Conservation (phyloP, 306 rosid species). For the Boehmeria nivea region DNA sequence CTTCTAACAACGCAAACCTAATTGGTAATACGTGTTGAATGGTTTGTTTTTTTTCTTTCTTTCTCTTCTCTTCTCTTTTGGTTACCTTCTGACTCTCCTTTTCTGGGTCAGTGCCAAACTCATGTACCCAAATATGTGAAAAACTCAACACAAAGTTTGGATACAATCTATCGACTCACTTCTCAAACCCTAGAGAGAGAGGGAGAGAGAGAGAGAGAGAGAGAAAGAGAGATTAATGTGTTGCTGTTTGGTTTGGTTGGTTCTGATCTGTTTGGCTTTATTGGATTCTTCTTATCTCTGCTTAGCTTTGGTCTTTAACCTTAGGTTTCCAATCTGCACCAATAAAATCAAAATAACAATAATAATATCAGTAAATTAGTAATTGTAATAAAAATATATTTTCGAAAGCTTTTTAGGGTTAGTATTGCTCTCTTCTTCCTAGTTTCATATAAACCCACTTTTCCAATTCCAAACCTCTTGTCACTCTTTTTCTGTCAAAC, state of each 20-base stretch:
- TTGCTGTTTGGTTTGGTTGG: conserved; percentile 1
- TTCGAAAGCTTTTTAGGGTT: conserved; percentile 40
- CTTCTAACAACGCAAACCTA: too few species aligned
- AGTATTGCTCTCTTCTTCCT: conserved; percentile 34
- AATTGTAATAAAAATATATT: too few species aligned
- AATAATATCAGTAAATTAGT: too few species aligned
- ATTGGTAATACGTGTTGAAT: too few species aligned
- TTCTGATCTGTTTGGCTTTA: conserved; percentile 8
- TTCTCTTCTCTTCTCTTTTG: conserved; percentile 26
- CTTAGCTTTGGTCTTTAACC: conserved; percentile 27
- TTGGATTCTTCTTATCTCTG: conserved; percentile 14
- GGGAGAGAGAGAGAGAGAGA: conserved; percentile 18
- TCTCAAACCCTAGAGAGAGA: conserved; percentile 35
- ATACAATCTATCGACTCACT: conserved; percentile 10
- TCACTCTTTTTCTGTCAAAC: conserved; percentile 2
- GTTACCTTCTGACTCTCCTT: conserved; percentile 45
- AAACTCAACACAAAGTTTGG: conserved; percentile 39
- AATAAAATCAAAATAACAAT: conserved; percentile 33
- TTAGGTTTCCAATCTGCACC: conserved; percentile 34
- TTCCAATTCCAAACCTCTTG: conserved; percentile 22
- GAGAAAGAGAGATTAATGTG: neutral
- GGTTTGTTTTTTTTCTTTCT: too few species aligned
- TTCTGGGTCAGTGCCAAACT: conserved; percentile 44
- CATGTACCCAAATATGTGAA: conserved; percentile 52
- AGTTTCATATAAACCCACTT: conserved; percentile 42